Conservation (phyloP, 176 grass and related monocot species). For the Eremochloa ophiuroides region DNA sequence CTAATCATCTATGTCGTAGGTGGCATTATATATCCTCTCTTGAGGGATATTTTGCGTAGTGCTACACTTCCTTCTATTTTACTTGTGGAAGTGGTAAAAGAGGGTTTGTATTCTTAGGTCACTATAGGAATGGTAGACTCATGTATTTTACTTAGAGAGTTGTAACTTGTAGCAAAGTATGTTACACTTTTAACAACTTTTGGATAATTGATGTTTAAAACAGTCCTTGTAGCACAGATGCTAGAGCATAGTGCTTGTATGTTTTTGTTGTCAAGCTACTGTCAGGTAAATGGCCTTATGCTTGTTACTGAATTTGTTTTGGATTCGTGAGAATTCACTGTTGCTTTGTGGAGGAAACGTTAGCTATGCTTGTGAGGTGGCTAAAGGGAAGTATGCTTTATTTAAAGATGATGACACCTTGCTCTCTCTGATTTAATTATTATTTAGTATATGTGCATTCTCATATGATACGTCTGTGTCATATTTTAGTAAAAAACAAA, state of each 20-base stretch:
- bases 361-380: no score
- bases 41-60: background rate
- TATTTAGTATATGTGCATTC: no score
- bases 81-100: slow-evolving; percentile 11
- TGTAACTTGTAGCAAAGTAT: background rate
- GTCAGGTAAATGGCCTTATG: background rate
- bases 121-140: background rate
- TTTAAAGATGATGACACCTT: background rate
- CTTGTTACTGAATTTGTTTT: background rate
- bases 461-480: no score
- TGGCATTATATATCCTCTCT: background rate
- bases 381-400: background rate
- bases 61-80: background rate
- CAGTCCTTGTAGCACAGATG: background rate
- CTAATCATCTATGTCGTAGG: background rate
- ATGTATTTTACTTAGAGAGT: background rate
- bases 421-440: no score
- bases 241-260: background rate
- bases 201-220: background rate
- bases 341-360: background rate
- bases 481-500: no score
- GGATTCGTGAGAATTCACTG: background rate
- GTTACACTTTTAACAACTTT: background rate
- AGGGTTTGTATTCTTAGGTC: slow-evolving; percentile 7
- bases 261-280: background rate